Conservation (phyloP, 495 filamentous ascomycete species). For the Penicillium mononematosum region DNA sequence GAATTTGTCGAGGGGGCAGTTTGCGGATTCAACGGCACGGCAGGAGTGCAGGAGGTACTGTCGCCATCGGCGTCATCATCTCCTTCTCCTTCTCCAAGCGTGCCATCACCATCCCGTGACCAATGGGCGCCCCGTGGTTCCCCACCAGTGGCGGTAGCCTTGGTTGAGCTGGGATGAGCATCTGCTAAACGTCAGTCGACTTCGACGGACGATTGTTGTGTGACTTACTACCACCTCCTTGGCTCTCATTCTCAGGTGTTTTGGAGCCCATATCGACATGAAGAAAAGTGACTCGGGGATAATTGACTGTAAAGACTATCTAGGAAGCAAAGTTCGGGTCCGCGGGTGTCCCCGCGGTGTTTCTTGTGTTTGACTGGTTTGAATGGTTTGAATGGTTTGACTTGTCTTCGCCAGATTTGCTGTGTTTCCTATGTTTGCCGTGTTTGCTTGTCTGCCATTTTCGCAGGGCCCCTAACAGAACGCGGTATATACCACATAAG, state of each 20-base stretch:
- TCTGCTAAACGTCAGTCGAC: conserved; percentile 13
- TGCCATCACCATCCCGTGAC: conserved; percentile 42
- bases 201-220: background rate
- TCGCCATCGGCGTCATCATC: conserved; percentile 58
- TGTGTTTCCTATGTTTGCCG: too few relatives aligned
- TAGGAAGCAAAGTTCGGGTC: background rate
- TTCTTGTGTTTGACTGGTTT: background rate
- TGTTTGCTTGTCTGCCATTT: too few relatives aligned
- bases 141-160: conserved; percentile 42
- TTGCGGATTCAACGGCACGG: conserved; percentile 22
- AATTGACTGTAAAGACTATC: background rate
- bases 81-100: conserved; percentile 43
- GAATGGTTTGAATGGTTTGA: background rate
- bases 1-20: conserved; percentile 12
- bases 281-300: background rate
- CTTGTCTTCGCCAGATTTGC: too few relatives aligned
- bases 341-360: background rate
- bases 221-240: conserved; percentile 26
- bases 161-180: conserved; percentile 30
- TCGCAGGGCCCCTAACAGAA: too few relatives aligned
- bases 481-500: too few relatives aligned
- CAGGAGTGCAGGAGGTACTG: conserved; percentile 20
- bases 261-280: conserved; percentile 36
- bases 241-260: conserved; percentile 28
- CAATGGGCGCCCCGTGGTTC: conserved; percentile 37